phyloP scores from a whole-genome alignment of 176 grass and related monocot genomes.

The Carex scoparia region DNA sequence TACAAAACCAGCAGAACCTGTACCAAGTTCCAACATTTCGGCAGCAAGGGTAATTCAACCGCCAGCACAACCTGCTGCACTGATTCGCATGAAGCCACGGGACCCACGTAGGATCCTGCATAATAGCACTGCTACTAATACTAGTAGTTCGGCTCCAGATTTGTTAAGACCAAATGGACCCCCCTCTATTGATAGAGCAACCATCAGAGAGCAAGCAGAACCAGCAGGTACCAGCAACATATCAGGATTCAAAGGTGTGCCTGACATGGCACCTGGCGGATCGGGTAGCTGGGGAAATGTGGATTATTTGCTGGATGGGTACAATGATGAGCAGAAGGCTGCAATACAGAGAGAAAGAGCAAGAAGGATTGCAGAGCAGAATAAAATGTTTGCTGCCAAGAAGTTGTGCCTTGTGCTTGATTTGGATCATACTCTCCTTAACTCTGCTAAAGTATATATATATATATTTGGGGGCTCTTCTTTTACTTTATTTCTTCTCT shows the following conservation, averaged over 20 bases:
- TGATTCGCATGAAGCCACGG: conserved; percentile 80
- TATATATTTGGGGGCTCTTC: not conserved
- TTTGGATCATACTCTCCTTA: conserved; percentile 95
- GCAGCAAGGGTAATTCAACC: conserved; percentile 32
- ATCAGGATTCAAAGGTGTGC: conserved; percentile 18
- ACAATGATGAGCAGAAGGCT: conserved; percentile 85
- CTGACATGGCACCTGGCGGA: conserved; percentile 20
- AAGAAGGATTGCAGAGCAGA: conserved; percentile 79
- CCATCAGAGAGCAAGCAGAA: not conserved
- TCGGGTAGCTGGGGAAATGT: conserved; percentile 57
- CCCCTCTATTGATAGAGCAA: conserved; percentile 28
- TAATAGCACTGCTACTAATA: conserved; percentile 42
- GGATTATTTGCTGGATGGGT: conserved; percentile 82
- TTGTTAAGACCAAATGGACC: conserved; percentile 48
- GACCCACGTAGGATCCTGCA: conserved; percentile 81
- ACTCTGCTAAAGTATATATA: conserved; percentile 89
- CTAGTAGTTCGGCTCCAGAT: conserved; percentile 31
- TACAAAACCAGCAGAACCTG: conserved; percentile 35
- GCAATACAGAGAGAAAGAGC: conserved; percentile 95
- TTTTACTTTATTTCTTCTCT: not conserved
- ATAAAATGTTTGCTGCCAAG: conserved; percentile 68
- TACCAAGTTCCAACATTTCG: conserved; percentile 32
- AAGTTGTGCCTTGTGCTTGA: conserved; percentile 97
- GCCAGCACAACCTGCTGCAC: conserved; percentile 21
- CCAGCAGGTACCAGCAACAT: conserved; percentile 7